phyloP scores from a whole-genome alignment of 2,329 filamentous ascomycete species.

The Fusarium austroafricanum region DNA sequence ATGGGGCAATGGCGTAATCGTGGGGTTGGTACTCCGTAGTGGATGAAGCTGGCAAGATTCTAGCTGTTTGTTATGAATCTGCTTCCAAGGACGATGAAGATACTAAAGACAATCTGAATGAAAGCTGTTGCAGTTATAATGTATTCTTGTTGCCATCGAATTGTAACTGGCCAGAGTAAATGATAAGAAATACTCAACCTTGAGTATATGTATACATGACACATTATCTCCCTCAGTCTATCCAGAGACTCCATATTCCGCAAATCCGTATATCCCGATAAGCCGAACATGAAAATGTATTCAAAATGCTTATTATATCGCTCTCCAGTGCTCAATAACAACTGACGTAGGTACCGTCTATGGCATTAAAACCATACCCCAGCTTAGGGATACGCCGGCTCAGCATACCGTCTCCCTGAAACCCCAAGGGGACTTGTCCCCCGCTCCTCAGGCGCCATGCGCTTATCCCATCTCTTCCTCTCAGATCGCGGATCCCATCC shows the following conservation, averaged over 20 bases:
- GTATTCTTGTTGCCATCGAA: neutral
- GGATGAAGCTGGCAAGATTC: neutral
- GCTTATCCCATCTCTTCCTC: conserved; percentile 52
- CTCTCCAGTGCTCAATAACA: neutral
- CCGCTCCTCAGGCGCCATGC: conserved; percentile 48
- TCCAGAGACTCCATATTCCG: conserved; percentile 23
- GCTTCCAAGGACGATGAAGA: neutral
- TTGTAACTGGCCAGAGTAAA: neutral
- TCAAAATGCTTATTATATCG: conserved; percentile 13
- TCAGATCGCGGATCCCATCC: conserved; percentile 52
- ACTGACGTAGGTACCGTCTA: neutral
- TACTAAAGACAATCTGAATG: neutral
- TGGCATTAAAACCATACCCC: conserved; percentile 1
- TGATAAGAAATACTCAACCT: neutral
- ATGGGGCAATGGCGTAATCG: conserved; percentile 28
- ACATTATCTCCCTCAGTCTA: conserved; percentile 23
- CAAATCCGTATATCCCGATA: conserved; percentile 13
- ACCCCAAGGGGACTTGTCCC: conserved; percentile 50
- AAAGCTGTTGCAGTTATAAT: neutral
- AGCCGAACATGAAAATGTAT: neutral
- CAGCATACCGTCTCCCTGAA: conserved; percentile 54
- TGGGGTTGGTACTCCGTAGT: conserved; percentile 29
- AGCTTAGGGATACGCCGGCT: conserved; percentile 48
- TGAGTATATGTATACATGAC: conserved; percentile 25
- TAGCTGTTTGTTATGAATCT: conserved; percentile 1